Base-by-base conservation (phyloP, 1,284 basidiomycete genomes). In the Heterobasidion occidentale region DNA sequence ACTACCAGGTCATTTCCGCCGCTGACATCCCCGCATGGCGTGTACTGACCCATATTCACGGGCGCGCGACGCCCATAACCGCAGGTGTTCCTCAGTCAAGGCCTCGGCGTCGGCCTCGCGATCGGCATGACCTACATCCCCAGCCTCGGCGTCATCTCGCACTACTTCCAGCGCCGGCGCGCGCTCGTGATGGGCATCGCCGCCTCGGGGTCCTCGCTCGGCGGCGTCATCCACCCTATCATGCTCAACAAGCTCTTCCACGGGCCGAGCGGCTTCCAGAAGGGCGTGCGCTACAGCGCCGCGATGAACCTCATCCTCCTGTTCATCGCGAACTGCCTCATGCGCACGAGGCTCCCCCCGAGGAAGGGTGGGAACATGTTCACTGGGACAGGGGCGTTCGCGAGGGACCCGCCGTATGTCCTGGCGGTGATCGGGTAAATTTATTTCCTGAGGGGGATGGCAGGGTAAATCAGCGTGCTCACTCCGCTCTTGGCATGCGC, bases 171-270 rank as follows among this genome's bases (percentile, higher is more conserved):
- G 44, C 53, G 57, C 15, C 46, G 48, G 2, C 63, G 62, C 14
- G 58, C 61, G 7, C 55, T 62, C 9, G 62, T 57, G 2, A 60
- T 62, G 58, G 61, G 62, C 1, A 59, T 64, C 47, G 59, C 57
- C 20, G 54, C 54, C 15, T 56, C 62, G 15, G 65, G 67, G 15
- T 60, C 61, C 1, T 64, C 65, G 3, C 35, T 60, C 42, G 66
- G 67, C 17, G 66, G 67, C 15, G 52, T 69, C 35, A 53, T 67
- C 8, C 61, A 62, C 47, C 66, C 67, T 0, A 69, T 69, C 53
- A 64, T 69, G 63, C 61, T 68, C 20, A 69, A 69, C 58, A 58
- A 63, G 19, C 62, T 69, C 46, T 58, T 68, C 57, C 53, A 67
- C 36, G 38, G 52, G 9, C 35, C 34, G 4, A 46, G 49, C 15